Evolutionary conservation across 2,329 filamentous ascomycete species (phyloP), one percentile per base, ranked within the genome.

Genomic region (Byssochlamys sp.): DNA sequence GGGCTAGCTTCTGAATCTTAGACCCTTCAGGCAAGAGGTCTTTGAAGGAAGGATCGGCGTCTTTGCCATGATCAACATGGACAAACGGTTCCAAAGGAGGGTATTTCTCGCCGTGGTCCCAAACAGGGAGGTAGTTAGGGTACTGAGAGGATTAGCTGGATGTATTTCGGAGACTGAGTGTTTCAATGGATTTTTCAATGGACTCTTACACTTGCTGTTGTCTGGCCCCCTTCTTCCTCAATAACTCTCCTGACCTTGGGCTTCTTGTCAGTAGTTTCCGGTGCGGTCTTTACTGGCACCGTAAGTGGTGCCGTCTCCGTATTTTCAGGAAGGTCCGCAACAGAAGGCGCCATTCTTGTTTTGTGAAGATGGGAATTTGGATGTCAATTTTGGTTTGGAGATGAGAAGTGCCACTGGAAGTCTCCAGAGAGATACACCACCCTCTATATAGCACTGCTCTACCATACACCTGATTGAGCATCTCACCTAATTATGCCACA

Each of bases 11-110:
- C n/a, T 50, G 52, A 39, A 66, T 56, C n/a, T 48, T 28, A 9
- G 57, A 53, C 0, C 67, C 65, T 2, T 69, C 62, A 7, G 63
- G 63, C 2, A 79, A 66, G 0, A 79, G 67, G 60, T 78, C 73
- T 11, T 69, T 66, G 60, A 78, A 78, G 19, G 70, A 68, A 35
- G 72, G 72, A 60, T 79, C 74, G 1, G 76, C 77, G 52, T 69
- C 58, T 29, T 72, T 67, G 14, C 75, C 75, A 35, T 70, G 71
- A 35, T 78, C 76, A 25, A 65, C 57, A 57, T 77, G 75, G 10
- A 71, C 70, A 58, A 77, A 77, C 0, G 70, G 71, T 59, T 75
- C 67, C 0, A 73, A 73, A 14, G 72, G 69, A 1, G 71, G 67
- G 56, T 73, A 76, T 71, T 67, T 65, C 39, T 67, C 60, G 28